Base-by-base conservation (phyloP, 2,329 filamentous ascomycete genomes). In the Penicillium crustosum region DNA sequence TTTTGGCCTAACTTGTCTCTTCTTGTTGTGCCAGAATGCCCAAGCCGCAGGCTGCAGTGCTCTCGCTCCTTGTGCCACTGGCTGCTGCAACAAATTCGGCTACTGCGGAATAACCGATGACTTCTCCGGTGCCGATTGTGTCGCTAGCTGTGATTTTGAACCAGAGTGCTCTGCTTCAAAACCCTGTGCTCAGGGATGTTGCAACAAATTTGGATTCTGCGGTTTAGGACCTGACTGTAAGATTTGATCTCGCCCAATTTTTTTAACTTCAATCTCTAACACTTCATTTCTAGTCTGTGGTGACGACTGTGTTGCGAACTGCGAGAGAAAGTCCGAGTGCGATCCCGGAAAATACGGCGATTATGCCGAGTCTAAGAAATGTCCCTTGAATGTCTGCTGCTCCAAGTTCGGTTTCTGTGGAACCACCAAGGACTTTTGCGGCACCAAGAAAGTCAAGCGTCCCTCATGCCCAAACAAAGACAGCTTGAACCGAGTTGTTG, bases 151-250 rank as follows among this genome's bases (percentile, higher is more conserved):
- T 12, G 50, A 47, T 19, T 55, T 27, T 44, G 21, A 49, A 39
- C 31, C 9, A 19, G 58, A 49, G 8, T 60, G 54, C 35, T 50
- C 21, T 55, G 44, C n/a, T 3, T 25, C n/a, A 13, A 41, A 49
- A n/a, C 47, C 29, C n/a, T 35, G 47, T 25, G 27, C 13, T 35
- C 19, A 44, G 17, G 38, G 44, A 17, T 41, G n/a, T 44, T 42
- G 43, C 41, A 41, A 45, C 9, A 57, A 42, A 25, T 38, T 23
- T 33, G 50, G 45, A 45, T 58, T 44, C n/a, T 54, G 50, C 10
- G 50, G 50, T 12, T 13, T 45, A 8, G 50, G 55, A 2, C 50
- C 45, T 15, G 55, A 54, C 44, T 58, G 31, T 33, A 33, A 33
- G 31, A 12, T 13, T 27, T 27, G 25, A 27, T 27, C 31, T 33